Evolutionary conservation across 148 eudicot genomes (phyloP).

Genomic region (Rhododendron molle): DNA sequence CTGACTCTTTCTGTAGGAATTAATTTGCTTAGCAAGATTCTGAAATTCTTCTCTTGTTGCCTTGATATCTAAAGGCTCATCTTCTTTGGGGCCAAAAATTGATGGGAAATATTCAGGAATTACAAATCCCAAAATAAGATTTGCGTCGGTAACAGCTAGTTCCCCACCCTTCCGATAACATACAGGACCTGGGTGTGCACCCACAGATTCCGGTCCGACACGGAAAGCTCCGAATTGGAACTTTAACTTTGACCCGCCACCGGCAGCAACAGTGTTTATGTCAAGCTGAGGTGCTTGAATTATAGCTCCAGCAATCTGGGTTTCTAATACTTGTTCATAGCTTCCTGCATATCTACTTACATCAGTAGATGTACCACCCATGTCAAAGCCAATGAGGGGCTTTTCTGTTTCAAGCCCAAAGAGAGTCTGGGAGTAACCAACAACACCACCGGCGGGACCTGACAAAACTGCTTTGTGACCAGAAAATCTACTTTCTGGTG

Average conservation of each 20-base stretch:
- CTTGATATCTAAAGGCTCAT: constrained; percentile 80
- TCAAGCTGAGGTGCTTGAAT: constrained; percentile 99
- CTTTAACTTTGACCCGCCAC: constrained; percentile 93
- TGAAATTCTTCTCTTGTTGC: constrained; percentile 70
- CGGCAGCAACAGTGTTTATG: constrained; percentile 97
- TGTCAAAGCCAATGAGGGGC: constrained; percentile 98
- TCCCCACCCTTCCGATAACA: constrained; percentile 98
- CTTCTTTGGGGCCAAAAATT: constrained; percentile 89
- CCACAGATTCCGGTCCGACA: constrained; percentile 98
- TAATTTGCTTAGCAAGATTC: constrained; percentile 78
- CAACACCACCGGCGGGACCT: constrained; percentile 99
- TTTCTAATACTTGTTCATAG: constrained; percentile 91
- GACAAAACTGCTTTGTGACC: constrained; percentile 98
- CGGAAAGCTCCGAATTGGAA: constrained; percentile 92
- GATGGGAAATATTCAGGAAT: constrained; percentile 93
- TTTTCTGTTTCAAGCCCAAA: constrained; percentile 83
- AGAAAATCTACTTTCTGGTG: constrained; percentile 95
- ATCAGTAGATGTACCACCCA: constrained; percentile 99
- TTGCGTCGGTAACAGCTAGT: constrained; percentile 93
- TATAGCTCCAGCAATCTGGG: constrained; percentile 94
- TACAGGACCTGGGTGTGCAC: constrained; percentile 99
- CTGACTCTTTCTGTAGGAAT: constrained; percentile 69
- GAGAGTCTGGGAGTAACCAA: constrained; percentile 93
- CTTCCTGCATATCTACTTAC: constrained; percentile 95
- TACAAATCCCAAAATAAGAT: constrained; percentile 77